A percentile compares a stretch with the other conserved stretches of the same genome.
phyloP scores from a whole-genome alignment of 1,284 basidiomycete genomes.

The Entoloma clypeatum region DNA sequence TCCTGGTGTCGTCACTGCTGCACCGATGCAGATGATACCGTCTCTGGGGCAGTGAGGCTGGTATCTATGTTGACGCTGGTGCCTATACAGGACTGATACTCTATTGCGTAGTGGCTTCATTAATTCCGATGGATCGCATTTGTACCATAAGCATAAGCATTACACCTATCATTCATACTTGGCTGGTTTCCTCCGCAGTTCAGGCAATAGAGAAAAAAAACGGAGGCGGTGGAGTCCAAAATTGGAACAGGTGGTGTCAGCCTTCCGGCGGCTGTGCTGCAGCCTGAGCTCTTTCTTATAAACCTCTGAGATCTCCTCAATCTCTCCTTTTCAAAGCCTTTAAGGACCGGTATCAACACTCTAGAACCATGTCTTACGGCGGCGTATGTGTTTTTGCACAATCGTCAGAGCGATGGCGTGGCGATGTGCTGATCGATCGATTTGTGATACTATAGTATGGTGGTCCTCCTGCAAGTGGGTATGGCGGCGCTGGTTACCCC shows the following conservation, averaged over 20 bases:
- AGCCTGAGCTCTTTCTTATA: slow-evolving; percentile 3
- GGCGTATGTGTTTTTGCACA: slow-evolving; percentile 10
- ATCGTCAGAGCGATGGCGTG: background rate
- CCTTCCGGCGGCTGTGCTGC: background rate
- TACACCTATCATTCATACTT: slow-evolving; percentile 10
- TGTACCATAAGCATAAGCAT: too few species aligned
- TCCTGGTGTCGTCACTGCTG: background rate
- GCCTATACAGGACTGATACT: too few species aligned
- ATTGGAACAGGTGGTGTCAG: too few species aligned
- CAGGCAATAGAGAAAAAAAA: too few species aligned
- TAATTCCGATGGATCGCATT: slow-evolving; percentile 13
- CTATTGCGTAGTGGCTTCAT: slow-evolving; percentile 2
- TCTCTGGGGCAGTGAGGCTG: slow-evolving; percentile 13
- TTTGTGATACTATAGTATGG: slow-evolving; percentile 10
- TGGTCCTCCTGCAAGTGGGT: slow-evolving; percentile 15
- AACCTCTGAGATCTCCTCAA: background rate
- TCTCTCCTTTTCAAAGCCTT: slow-evolving; percentile 2
- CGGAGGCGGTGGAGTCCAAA: too few species aligned
- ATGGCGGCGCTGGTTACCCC: slow-evolving; percentile 17
- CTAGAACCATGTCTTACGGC: slow-evolving; percentile 16
- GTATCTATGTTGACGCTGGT: too few species aligned
- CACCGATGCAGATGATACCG: slow-evolving; percentile 6
- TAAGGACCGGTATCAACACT: too few species aligned
- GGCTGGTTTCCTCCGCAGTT: slow-evolving; percentile 6
- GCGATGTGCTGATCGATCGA: background rate